A percentile compares a stretch with the other conserved stretches of the same genome.
Evolutionary conservation across 176 grass and related monocot genomes (phyloP).

Genomic region (Carex cristatella): DNA sequence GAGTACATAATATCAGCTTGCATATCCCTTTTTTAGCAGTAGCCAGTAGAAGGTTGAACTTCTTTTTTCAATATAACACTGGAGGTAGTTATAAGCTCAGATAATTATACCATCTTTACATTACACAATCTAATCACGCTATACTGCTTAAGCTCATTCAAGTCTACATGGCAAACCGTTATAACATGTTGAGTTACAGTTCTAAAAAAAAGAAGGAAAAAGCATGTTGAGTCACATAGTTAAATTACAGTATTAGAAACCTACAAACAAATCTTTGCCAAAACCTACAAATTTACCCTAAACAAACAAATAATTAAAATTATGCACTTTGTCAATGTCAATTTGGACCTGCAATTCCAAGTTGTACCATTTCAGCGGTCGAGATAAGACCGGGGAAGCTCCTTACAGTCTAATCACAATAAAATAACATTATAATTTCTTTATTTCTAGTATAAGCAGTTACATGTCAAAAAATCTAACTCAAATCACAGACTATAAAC

Average conservation of each 20-base stretch:
- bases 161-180: background rate
- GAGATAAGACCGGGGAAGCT: background rate
- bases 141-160: background rate
- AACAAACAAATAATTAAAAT: background rate
- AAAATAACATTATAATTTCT: background rate
- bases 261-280: background rate
- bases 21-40: background rate
- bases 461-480: background rate
- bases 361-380: background rate
- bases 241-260: background rate
- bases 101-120: background rate
- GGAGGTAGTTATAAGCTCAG: background rate
- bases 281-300: background rate
- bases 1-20: background rate
- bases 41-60: background rate
- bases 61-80: background rate
- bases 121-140: background rate
- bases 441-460: background rate
- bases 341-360: background rate
- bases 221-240: background rate
- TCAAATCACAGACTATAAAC: background rate
- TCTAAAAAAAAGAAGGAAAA: too few species aligned
- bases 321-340: background rate
- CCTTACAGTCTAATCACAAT: background rate
- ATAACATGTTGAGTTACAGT: background rate